Evolutionary conservation across 371 early-diverging fungal species (phyloP).

Genomic region (Mucor velutinosus): DNA sequence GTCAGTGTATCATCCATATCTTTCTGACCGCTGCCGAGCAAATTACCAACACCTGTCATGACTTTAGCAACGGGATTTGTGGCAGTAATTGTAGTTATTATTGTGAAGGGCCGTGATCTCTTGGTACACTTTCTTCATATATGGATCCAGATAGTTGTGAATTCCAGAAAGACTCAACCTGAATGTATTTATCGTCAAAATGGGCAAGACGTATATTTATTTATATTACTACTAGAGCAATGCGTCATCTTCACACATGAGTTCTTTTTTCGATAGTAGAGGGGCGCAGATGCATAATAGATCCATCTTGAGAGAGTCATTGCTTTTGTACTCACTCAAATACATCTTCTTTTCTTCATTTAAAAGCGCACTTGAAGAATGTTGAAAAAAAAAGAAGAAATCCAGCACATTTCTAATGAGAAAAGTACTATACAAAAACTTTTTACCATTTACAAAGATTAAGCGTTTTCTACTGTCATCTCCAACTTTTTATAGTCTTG

Average conservation of each 20-base stretch:
- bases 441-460: no score
- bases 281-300: not conserved
- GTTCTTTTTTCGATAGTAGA: not conserved
- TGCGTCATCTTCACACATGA: not conserved
- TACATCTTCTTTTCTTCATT: no score
- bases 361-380: no score
- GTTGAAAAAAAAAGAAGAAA: no score
- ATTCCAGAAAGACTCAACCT: not conserved
- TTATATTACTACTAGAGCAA: not conserved
- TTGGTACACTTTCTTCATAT: not conserved
- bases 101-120: not conserved
- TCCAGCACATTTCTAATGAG: no score
- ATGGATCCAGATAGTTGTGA: not conserved
- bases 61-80: not conserved
- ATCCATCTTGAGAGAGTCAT: no score
- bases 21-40: conserved; percentile 12
- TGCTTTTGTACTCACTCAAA: no score
- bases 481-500: no score
- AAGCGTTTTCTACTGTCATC: no score
- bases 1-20: not conserved
- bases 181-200: not conserved
- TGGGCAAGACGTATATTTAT: not conserved
- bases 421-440: no score
- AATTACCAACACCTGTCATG: conserved; percentile 4
- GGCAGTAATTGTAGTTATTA: not conserved